Conservation (phyloP, 768 basidiomycete species). For the Leccinum longicurvipes region DNA sequence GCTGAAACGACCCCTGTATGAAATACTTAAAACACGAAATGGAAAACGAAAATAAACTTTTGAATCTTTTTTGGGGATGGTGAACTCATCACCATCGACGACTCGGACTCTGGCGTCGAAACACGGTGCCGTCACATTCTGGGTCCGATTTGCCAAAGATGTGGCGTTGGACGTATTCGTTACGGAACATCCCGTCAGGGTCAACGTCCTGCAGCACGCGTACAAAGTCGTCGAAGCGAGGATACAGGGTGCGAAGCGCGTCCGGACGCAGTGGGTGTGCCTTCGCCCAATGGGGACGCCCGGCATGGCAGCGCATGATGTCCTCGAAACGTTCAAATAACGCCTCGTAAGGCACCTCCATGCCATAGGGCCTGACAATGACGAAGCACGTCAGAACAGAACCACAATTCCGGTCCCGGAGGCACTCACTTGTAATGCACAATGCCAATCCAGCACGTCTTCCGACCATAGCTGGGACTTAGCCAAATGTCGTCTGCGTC, state of each 20-base stretch:
- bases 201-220: slow-evolving; percentile 67
- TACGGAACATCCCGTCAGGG: slow-evolving; percentile 74
- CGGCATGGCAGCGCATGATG: slow-evolving; percentile 65
- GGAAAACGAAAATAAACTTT: not conserved
- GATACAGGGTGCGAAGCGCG: slow-evolving; percentile 66
- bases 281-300: slow-evolving; percentile 97
- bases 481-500: slow-evolving; percentile 91
- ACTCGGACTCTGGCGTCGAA: slow-evolving; percentile 44
- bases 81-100: slow-evolving; percentile 1
- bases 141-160: slow-evolving; percentile 58
- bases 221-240: slow-evolving; percentile 76
- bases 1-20: slow-evolving; percentile 1
- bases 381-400: not conserved
- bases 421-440: slow-evolving; percentile 89
- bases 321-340: slow-evolving; percentile 75
- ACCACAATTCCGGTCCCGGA: not conserved
- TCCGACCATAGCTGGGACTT: slow-evolving; percentile 76
- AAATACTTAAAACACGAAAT: slow-evolving; percentile 2
- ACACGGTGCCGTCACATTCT: slow-evolving; percentile 42
- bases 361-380: slow-evolving; percentile 73
- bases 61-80: not conserved
- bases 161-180: slow-evolving; percentile 88
- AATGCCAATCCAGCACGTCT: slow-evolving; percentile 94
- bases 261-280: slow-evolving; percentile 70
- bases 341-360: slow-evolving; percentile 74